Evolutionary conservation across 2,329 filamentous ascomycete genomes (phyloP), one percentile per base, ranked within the genome.

Genomic region (Trichoderma aggressivum): DNA sequence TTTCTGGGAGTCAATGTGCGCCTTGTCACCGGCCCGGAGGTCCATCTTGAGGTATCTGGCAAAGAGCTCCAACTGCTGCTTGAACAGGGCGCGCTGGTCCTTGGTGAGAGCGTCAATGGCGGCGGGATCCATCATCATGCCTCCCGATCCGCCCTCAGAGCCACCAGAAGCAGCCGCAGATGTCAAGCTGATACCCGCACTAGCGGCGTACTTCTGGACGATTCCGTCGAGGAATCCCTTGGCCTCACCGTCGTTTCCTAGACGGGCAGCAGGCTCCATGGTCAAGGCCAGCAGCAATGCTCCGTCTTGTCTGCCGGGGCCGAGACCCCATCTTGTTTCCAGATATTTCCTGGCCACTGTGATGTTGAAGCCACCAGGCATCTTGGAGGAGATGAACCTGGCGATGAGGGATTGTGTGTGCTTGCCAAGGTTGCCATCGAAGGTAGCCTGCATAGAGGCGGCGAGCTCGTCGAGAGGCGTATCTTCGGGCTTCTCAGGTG

Each of bases 91-190:
- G 74, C 92, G 90, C 83, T 99, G 96, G 79, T 98, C 96, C 82
- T 98, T 98, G 78, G 96, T 99, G 68, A 99, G 87, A 16, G 96
- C 96, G 80, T 99, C 96, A 74, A 99, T 91, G 67, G 96, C 96
- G 50, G 95, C 96, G 10, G 96, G 96, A 78, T 99, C 96, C 94
- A 99, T 98, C 93, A 99, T 97, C 96, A 99, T 98, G 79, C 94
- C 95, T 75, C 89, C 92, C 70, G 86, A 88, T 71, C 86, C 89
- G 72, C 89, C 91, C 73, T 88, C 92, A 69, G 90, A 92, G 73
- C 88, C 88, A 74, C 93, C 94, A 72, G 91, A 91, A 65, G 91
- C 89, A 30, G 93, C 88, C 32, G 92, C 90, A 7, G 92, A 90
- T 6, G 94, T 91, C 72, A 99, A 84, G 80, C 86, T 97, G 81